Base-by-base conservation (phyloP, 768 basidiomycete genomes). In the Mycena polygramma region DNA sequence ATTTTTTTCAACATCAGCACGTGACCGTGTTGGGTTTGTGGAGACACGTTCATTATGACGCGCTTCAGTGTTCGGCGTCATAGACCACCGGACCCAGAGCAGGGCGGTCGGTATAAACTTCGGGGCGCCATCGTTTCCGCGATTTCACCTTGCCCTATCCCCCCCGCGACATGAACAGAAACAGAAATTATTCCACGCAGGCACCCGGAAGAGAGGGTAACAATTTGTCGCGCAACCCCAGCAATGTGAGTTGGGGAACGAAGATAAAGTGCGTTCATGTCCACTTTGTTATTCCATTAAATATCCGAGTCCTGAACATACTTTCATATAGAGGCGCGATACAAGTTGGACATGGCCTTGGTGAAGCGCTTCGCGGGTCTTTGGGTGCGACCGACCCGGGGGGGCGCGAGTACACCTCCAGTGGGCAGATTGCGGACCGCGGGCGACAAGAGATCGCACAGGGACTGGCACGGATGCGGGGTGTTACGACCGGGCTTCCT, bases 381-480 rank as follows among this genome's bases (percentile, higher is more conserved):
- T 68, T 73, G 1, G 72, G 72, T 1, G 72, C 72, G 3, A 35
- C 65, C 1, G 72, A 73, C 55, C 15, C 64, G 20, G 48, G 60
- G n/a, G 55, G 48, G 15, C 36, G 63, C 57, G 63, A 35, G 0
- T 70, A 67, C 53, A 60, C 64, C 3, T 64, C 72, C 24, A 70
- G 72, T 39, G 26, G 63, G n/a, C 43, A 73, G 62, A 73, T 73
- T 30, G 66, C 69, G 0, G 60, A 70, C 7, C 72, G 72, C 20
- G 72, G 72, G 36, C 37, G 72, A 43, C 69, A 73, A 22, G 68
- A 73, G 62, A 67, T 73, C 19, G 72, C 72, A 1, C 48, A 63
- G 17, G 72, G 72, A 14, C n/a, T 73, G 19, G 72, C 72, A 1
- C 52, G 72, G 19, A 70, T 73, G 6, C 37, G 60, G 17, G 72